Conservation (phyloP, 129 eudicot species). For the Calendula officinalis region DNA sequence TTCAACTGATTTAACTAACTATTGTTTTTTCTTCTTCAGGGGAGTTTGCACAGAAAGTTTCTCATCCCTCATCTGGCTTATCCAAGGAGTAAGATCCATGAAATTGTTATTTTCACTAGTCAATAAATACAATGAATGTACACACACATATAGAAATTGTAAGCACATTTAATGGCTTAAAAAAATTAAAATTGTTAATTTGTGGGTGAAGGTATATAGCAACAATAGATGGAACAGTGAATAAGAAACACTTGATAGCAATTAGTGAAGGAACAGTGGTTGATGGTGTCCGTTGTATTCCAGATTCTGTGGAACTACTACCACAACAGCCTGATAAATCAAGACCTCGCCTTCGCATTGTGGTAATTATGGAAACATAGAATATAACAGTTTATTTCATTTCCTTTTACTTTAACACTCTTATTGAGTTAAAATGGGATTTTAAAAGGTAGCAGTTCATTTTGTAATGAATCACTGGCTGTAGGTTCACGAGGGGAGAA, state of each 20-base stretch:
- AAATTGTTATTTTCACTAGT: too few relatives aligned
- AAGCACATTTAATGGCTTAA: background rate
- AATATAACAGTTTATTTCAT: background rate
- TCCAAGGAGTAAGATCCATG: constrained; percentile 80
- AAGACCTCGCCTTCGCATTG: constrained; percentile 79
- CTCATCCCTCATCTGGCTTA: constrained; percentile 91
- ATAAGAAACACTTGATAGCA: constrained; percentile 65
- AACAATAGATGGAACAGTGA: constrained; percentile 66
- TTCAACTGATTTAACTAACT: background rate
- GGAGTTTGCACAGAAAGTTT: constrained; percentile 82
- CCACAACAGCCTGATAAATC: constrained; percentile 79
- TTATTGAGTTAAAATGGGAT: background rate
- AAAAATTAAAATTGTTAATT: constrained; percentile 11
- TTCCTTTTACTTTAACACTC: constrained; percentile 3
- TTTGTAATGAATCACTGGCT: background rate
- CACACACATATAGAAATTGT: background rate
- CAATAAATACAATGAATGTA: constrained; percentile 2
- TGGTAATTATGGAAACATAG: constrained; percentile 53
- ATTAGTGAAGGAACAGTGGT: constrained; percentile 70
- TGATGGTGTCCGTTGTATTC: constrained; percentile 85
- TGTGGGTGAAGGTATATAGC: constrained; percentile 74
- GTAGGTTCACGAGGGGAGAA: constrained; percentile 97
- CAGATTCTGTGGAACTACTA: constrained; percentile 80
- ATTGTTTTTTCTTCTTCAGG: constrained; percentile 40
- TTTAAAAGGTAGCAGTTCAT: background rate